Evolutionary conservation across 331 rosid species (phyloP), one percentile per base, ranked within the genome.

Genomic region (Phaseolus coccineus): DNA sequence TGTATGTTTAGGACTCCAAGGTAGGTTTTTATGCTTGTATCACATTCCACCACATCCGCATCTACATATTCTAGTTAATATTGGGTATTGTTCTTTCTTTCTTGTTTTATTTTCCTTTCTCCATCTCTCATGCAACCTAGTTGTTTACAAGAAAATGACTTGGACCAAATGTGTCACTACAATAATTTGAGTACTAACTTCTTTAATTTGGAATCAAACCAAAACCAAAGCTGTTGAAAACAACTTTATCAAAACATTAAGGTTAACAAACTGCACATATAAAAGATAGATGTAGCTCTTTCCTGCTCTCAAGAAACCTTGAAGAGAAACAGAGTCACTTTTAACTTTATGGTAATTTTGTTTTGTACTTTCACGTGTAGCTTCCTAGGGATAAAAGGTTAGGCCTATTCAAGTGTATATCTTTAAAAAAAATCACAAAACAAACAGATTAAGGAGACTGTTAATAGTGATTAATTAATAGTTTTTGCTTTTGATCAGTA

Each of bases 121-220:
- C 37, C 47, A 22, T 63, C 64, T 30, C 10, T 57, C 8, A 15
- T 79, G 70, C 33, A 16, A 47, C 42, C 40, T 30, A 55, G 24
- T 67, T 37, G 62, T 80, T 76, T 52, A 52, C 25, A 71, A 71
- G 87, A 89, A 77, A 90, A 85, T 76, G 88, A 88, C 85, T 61
- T 62, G 52, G 83, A 85, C 89, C 92, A 83, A 87, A 87, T 88
- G 85, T 77, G 77, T 73, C 77, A 50, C 33, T 33, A 69, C 69
- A 82, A 82, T 78, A 73, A 77, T 69, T 74, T 81, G 50, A 50
- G 57, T 30, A 71, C 76, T 80, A 59, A 72, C 48, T 28, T 47
- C 63, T 69, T 31, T 35, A 77, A 48, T 48, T 76, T 61, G 35
- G 48, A 78, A 85, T 77, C 69, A 84, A 79, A 77, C 84, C 84